Base-by-base conservation (phyloP, 1,284 basidiomycete species). In the Rhizoctonia solani region DNA sequence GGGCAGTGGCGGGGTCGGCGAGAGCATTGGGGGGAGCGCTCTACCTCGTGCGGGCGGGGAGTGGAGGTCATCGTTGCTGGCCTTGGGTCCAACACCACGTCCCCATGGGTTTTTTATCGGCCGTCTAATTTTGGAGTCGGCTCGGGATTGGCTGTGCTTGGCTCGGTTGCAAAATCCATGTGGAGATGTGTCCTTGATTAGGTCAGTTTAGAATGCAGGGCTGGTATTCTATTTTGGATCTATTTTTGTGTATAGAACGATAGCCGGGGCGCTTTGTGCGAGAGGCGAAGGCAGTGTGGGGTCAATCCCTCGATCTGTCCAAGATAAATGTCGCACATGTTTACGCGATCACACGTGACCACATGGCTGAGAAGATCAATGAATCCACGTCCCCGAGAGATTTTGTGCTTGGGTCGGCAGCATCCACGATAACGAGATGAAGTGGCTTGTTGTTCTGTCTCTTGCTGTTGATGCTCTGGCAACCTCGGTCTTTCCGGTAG, bases 11-110 rank as follows among this genome's bases (percentile, higher is more conserved):
- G 2, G 59, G 59, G 25, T 63, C 32, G 47, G n/a, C 14, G 30
- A 52, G n/a, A 11, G 59, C 49, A 6, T 21, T 16, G 11, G 59
- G 59, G n/a, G 46, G 53, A 39, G 2, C 32, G 50, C 23, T 63
- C 59, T 4, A 37, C 59, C 34, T 63, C 59, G 47, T 50, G 59
- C 14, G 47, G 59, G 47, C 42, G 59, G 49, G 49, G 25, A 39
- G n/a, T n/a, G n/a, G 47, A 49, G 58, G 59, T 34, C 59, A 63
- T 63, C n/a, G 59, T 52, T 42, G 59, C 25, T 27, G 59, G n/a
- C n/a, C n/a, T 21, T 32, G 25, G 34, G 3, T 11, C 23, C 16
- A 27, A 61, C 58, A 29, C 21, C 34, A 25, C 32, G 39, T 21
- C 29, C 14, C n/a, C n/a, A n/a, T n/a, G 21, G 5, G 6, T 3